Evolutionary conservation across 75 land plant genomes (phyloP), one percentile per base, ranked within the genome.

Genomic region (Adiantum capillusveneris): DNA sequence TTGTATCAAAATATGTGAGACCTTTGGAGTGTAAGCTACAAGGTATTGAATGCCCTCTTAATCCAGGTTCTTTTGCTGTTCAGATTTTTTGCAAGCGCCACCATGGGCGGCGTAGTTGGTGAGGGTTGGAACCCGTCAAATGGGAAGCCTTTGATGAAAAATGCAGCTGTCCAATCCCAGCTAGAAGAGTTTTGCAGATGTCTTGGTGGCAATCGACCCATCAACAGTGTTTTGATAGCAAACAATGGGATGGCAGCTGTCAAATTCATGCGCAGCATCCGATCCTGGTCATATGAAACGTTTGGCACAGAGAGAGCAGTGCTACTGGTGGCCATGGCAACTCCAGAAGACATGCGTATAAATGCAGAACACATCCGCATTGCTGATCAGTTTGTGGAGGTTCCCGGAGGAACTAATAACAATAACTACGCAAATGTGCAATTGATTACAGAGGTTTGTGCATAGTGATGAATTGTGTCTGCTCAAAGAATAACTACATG

Each of bases 211-310:
- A 74, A 79, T 52, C 65, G 54, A 58, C 84, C 98, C 27, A 94
- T 94, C 37, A 84, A 74, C 49, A 94, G 96, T 72, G 82, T 94
- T 27, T 65, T 94, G 51, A 80, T 94, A 57, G 85, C 98, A 1
- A 94, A 94, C 75, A 94, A 94, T 86, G 98, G 98, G 58, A 94
- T 94, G 98, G 98, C 96, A 27, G 98, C 98, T 44, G 98, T 90
- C 16, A 94, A 94, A 58, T 94, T 94, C 49, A 94, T 94, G 67
- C 74, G 88, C 11, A 90, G 96, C 64, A 66, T 94, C 62, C 66
- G 91, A 44, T 77, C 91, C 52, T 94, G 98, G 98, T 87, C 98
- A 30, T 89, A 89, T 74, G 98, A 89, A 59, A 78, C 88, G 24
- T 90, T 94, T 67, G 98, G 96, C 7, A 72, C 82, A 18, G 98